Base-by-base conservation (phyloP, 2,329 filamentous ascomycete species). In the Bimuria novae-zelandiae region DNA sequence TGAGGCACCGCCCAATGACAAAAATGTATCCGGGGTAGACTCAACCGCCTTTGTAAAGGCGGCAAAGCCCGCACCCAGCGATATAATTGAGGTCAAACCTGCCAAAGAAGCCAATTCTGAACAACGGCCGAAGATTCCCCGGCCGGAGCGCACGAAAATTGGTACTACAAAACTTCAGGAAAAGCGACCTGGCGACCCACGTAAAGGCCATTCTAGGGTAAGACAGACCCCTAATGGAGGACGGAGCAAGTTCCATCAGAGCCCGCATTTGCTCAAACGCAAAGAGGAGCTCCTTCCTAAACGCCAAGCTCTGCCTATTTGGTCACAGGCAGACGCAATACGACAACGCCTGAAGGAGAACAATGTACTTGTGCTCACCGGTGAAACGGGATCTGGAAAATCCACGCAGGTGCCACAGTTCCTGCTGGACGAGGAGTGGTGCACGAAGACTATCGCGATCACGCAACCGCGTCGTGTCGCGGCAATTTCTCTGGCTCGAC, bases 341-440 rank as follows among this genome's bases (percentile, higher is more conserved):
- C 84, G 85, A 30, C 68, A 79, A 14, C 79, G 83, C 2, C 76
- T 96, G 6, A 76, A 70, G 14, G 68, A 84, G 29, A 86, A 84
- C 56, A 84, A 95, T 65, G 84, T 96, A 1, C 82, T 99, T 46
- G 81, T 99, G 0, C 78, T 99, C 12, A 88, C 94, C 2, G 93
- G 93, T 77, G 93, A 97, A 73, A 99, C 94, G 0, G 94, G 94
- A 71, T 96, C 90, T 12, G 94, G 94, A 70, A 99, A 99, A 76
- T 95, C 90, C 77, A 99, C 94, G 0, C 94, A 99, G 74, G 87
- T 97, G 0, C 93, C 94, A 0, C 94, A 97, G 67, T 97, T 96
- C 57, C 78, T 99, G 7, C 84, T 88, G 40, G 77, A 80, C 22
- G 89, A 97, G 67, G 76, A 84, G 6, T 97, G 92, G 92, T 96